These are phyloP conservation scores for Eucalyptus cloeziana DNA, from an alignment of 345 rosid genomes.

Conservation along the genomic window DNA sequence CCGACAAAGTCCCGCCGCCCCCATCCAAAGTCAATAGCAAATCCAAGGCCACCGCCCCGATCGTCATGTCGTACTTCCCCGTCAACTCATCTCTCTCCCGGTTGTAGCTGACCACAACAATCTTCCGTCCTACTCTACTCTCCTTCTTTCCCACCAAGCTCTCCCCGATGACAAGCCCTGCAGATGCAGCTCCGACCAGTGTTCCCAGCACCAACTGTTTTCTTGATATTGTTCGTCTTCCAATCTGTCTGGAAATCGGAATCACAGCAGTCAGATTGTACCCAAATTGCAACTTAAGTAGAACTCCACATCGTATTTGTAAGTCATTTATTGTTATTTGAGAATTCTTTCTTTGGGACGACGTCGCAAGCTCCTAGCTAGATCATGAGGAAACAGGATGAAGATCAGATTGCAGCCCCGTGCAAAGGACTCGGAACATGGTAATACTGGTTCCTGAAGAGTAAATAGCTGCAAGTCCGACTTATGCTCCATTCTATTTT, in stretches of 20 bases:
- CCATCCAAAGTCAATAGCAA: neutral
- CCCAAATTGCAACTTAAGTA: neutral
- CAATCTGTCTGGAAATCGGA: neutral
- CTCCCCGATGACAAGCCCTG: neutral
- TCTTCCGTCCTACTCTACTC: neutral
- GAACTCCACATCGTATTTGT: neutral
- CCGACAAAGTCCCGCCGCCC: neutral
- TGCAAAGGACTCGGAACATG: neutral
- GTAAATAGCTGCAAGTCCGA: neutral
- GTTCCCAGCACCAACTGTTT: neutral
- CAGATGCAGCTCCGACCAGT: neutral
- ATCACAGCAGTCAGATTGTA: neutral
- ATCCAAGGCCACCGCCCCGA: neutral
- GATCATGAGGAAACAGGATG: neutral
- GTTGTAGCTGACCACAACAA: neutral
- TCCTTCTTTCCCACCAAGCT: neutral
- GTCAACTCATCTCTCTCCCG: slow-evolving; percentile 7
- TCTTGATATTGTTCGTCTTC: neutral
- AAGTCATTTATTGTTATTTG: neutral
- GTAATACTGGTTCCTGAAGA: neutral
- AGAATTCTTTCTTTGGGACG: neutral
- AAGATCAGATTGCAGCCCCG: neutral
- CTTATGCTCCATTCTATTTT: neutral
- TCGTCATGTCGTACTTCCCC: slow-evolving; percentile 1
- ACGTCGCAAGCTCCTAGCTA: neutral